phyloP scores from a whole-genome alignment of 2,329 filamentous ascomycete genomes.

The Plectosphaerella sp. region DNA sequence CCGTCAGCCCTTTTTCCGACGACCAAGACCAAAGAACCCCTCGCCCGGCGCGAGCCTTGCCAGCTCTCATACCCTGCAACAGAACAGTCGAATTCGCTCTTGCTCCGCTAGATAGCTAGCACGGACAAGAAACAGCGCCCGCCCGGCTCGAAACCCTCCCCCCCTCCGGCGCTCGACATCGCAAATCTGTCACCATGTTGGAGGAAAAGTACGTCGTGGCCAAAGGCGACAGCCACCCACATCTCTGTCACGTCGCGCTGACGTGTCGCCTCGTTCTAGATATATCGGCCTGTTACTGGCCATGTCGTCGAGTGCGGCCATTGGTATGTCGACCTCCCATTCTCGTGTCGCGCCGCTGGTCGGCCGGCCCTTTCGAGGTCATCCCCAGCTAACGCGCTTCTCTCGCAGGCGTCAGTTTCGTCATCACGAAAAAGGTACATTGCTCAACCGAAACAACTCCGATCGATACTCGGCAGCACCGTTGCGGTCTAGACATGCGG shows the following conservation, averaged over 20 bases:
- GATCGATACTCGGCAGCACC: not conserved
- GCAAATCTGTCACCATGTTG: slow-evolving; percentile 9
- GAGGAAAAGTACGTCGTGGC: slow-evolving; percentile 15
- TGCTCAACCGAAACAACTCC: not conserved
- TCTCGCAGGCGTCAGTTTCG: slow-evolving; percentile 79
- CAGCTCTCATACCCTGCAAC: slow-evolving; percentile 6
- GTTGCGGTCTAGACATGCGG: slow-evolving; percentile 6
- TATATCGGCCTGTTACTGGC: slow-evolving; percentile 74
- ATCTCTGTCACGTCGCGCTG: slow-evolving; percentile 16
- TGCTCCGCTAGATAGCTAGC: too few species aligned
- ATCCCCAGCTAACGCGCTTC: slow-evolving; percentile 13
- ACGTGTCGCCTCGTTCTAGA: slow-evolving; percentile 37
- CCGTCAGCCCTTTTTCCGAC: too few species aligned
- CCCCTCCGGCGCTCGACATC: too few species aligned
- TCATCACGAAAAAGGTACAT: slow-evolving; percentile 95
- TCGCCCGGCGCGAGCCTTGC: slow-evolving; percentile 19
- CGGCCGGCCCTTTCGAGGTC: too few species aligned
- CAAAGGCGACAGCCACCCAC: not conserved
- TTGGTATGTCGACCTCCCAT: slow-evolving; percentile 50
- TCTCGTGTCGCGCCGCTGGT: not conserved
- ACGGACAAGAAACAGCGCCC: too few species aligned
- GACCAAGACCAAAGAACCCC: not conserved
- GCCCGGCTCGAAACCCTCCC: too few species aligned
- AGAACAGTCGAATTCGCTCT: not conserved
- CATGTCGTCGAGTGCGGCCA: slow-evolving; percentile 70